Evolutionary conservation across 768 basidiomycete genomes (phyloP).

Genomic region (Hygrophorus pudorinus): DNA sequence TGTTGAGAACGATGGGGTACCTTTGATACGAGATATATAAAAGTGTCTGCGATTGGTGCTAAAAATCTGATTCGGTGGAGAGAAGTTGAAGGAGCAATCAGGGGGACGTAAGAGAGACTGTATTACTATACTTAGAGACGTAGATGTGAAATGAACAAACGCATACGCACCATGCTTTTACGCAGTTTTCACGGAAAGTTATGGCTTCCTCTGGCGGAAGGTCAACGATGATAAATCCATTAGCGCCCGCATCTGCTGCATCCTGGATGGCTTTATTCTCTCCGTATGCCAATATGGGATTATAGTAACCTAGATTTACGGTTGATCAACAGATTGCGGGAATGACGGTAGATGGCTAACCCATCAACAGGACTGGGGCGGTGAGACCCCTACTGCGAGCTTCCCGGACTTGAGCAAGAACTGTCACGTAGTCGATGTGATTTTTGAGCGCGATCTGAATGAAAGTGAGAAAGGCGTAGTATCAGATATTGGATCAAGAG

Average conservation of each 20-base stretch:
- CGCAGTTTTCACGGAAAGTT: constrained; percentile 82
- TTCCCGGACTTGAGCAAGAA: constrained; percentile 65
- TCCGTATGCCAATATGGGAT: constrained; percentile 89
- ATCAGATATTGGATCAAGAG: constrained; percentile 16
- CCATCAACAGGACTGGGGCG: constrained; percentile 89
- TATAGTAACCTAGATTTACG: constrained; percentile 76
- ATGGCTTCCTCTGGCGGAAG: constrained; percentile 96
- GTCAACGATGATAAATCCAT: constrained; percentile 97
- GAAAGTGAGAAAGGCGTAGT: not conserved
- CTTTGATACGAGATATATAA: constrained; percentile 98
- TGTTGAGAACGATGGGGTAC: constrained; percentile 24
- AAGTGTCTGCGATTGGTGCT: constrained; percentile 87
- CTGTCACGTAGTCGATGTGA: constrained; percentile 64
- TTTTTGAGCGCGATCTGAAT: constrained; percentile 76
- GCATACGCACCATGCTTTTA: constrained; percentile 55
- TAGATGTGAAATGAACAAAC: not conserved
- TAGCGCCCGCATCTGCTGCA: constrained; percentile 83
- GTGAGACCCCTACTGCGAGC: constrained; percentile 78
- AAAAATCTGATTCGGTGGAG: constrained; percentile 84
- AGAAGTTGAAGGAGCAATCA: constrained; percentile 92
- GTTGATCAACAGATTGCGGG: constrained; percentile 5
- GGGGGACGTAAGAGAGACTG: constrained; percentile 89
- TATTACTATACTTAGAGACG: constrained; percentile 1
- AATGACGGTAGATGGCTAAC: constrained; percentile 27
- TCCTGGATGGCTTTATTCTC: constrained; percentile 92